Percentiles rank a stretch among this genome's conserved stretches.
Conservation (phyloP, 139 green algal species). For the Nannochloris sp. region DNA sequence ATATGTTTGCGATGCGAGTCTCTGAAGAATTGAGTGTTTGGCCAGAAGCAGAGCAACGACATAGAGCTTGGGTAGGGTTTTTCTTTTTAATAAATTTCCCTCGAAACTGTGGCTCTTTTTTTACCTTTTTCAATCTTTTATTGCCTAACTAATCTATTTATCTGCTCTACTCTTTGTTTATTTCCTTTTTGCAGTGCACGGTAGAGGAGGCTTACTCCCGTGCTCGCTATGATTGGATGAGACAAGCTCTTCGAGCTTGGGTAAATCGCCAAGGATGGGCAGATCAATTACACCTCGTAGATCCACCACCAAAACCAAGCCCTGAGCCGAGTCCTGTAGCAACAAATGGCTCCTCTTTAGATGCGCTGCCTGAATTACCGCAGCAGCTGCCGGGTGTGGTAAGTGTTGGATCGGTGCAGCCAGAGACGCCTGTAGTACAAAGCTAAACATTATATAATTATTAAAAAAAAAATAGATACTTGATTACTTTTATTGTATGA, state of each 20-base stretch:
- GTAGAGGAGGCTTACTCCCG: conserved; percentile 37
- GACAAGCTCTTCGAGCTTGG: conserved; percentile 56
- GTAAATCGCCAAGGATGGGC: conserved; percentile 23
- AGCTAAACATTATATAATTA: no score
- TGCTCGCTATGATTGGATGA: conserved; percentile 74
- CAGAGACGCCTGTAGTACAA: no score
- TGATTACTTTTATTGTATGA: no score
- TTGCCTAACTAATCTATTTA: not conserved
- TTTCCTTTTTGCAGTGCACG: conserved; percentile 31
- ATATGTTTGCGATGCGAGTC: conserved; percentile 81
- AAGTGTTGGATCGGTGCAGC: no score
- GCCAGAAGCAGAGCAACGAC: conserved; percentile 63
- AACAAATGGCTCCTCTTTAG: no score
- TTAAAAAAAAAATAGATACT: no score
- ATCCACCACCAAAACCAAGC: no score
- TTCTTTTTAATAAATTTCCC: not conserved
- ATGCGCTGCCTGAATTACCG: no score
- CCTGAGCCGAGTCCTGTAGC: no score
- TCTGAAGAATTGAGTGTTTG: conserved; percentile 73
- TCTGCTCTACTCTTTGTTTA: not conserved
- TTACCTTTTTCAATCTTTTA: not conserved
- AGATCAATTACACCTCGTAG: not conserved
- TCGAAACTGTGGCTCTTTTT: not conserved
- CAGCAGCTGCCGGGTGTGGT: no score
- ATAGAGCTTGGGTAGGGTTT: conserved; percentile 67